phyloP scores from a whole-genome alignment of 768 basidiomycete species.

The Rhodotorula sphaerocarpa region DNA sequence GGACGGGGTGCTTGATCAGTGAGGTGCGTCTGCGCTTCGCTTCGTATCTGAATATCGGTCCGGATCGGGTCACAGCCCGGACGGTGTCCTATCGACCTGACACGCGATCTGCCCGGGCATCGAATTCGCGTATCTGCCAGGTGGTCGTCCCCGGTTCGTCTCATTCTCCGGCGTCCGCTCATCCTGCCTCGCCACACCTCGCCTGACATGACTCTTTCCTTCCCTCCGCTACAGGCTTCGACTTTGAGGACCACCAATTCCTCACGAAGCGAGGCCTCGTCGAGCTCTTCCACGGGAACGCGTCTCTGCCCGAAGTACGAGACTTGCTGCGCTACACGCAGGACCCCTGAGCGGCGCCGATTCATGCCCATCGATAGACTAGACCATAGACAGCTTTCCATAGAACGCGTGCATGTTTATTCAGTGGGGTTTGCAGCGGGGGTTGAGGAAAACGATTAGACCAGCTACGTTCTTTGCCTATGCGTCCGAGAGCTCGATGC shows the following conservation, averaged over 20 bases:
- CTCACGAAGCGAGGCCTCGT: conserved; percentile 45
- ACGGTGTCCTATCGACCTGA: too few species aligned
- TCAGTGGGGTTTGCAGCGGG: too few species aligned
- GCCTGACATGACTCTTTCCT: not conserved
- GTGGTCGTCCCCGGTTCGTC: conserved; percentile 51
- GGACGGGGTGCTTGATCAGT: conserved; percentile 48
- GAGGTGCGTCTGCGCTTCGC: too few species aligned
- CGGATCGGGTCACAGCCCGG: too few species aligned
- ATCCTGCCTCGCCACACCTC: not conserved
- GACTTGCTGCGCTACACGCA: conserved; percentile 2
- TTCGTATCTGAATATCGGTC: too few species aligned
- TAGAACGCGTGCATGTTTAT: too few species aligned
- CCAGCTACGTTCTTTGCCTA: too few species aligned
- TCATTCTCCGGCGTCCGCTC: not conserved
- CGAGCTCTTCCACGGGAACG: conserved; percentile 44
- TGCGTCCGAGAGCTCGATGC: conserved; percentile 70
- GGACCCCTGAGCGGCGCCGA: too few species aligned
- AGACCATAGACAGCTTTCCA: too few species aligned
- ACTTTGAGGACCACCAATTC: conserved; percentile 52
- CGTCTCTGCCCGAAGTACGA: conserved; percentile 27
- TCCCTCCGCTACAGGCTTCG: conserved; percentile 41
- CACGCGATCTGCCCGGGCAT: too few species aligned
- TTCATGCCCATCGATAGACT: too few species aligned
- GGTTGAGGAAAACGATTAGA: too few species aligned
- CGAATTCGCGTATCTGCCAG: conserved; percentile 52